Base-by-base conservation (phyloP, 805 yeast species). In the Nakazawaea wickerhamii region DNA sequence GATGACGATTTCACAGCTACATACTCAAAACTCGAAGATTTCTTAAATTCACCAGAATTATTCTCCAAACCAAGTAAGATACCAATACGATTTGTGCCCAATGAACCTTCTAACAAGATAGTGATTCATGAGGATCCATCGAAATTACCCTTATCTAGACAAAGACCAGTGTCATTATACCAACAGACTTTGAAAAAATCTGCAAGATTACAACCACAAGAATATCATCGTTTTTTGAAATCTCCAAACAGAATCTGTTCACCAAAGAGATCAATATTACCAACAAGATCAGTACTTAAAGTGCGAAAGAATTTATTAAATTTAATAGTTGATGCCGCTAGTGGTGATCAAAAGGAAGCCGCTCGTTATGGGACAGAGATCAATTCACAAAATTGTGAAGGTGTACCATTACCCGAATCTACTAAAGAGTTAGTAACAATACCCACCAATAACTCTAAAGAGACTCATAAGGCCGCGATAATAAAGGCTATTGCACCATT, bases 341-440 rank as follows among this genome's bases (percentile, higher is more conserved):
- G 80, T 30, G 84, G 85, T 0, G 64, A 64, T 44, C 52, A 77
- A 13, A 71, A 70, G 48, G 86, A 81, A 52, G 85, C 86, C 8
- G 80, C 86, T 3, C 73, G 70, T 49, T 80, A 75, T 58, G 88
- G 84, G 2, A 81, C 87, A 1, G 85, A 80, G 55, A 65, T 81
- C 44, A 81, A 81, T 54, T 70, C 85, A 0, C 67, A 73, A 28
- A 79, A 78, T 51, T 69, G 82, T 45, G 75, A 71, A 47, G 84
- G 82, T 7, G 73, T 81, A 37, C 79, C 81, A 10, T 56, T 80
- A 14, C 88, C 86, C 0, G 79, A 72, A 44, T 70, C 68, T 42
- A 63, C 65, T 2, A 71, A 74, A 44, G 84, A 79, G 52, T 62
- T 75, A 15, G 84, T 79, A 4, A 77, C 77, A 28, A 77, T 79